These are phyloP conservation scores for Monosporascus sp. DNA, from an alignment of 2,329 filamentous ascomycete species.

Conservation along the genomic window DNA sequence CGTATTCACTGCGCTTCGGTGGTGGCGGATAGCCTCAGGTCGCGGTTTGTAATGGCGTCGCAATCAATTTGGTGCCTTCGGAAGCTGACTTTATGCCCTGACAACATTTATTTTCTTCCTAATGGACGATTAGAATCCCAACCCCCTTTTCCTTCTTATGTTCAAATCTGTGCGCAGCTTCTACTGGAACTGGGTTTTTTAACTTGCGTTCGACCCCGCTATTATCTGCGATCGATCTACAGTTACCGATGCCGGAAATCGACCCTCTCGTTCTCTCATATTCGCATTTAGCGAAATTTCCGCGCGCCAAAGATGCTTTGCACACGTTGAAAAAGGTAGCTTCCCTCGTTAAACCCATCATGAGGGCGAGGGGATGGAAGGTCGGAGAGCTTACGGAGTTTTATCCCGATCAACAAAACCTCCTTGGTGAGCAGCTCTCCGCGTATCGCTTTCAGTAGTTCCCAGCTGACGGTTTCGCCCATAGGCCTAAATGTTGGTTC, in stretches of 20 bases:
- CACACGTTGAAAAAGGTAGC: slow-evolving; percentile 72
- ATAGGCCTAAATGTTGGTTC: slow-evolving; percentile 69
- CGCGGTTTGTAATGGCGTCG: neutral
- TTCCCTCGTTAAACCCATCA: slow-evolving; percentile 89
- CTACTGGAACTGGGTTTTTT: neutral
- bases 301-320: slow-evolving; percentile 45
- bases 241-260: slow-evolving; percentile 33
- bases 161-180: neutral
- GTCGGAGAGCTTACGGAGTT: slow-evolving; percentile 81
- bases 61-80: neutral
- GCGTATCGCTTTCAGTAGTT: neutral
- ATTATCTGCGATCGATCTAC: neutral
- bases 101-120: neutral
- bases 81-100: neutral
- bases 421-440: slow-evolving; percentile 53
- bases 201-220: neutral
- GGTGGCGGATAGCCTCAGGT: neutral
- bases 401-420: slow-evolving; percentile 66
- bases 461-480: slow-evolving; percentile 2
- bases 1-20: no score
- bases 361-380: slow-evolving; percentile 79
- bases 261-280: slow-evolving; percentile 44
- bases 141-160: neutral
- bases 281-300: slow-evolving; percentile 43
- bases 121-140: neutral